Conservation (phyloP, 2,329 filamentous ascomycete species). For the Verticillium nonalfalfae region DNA sequence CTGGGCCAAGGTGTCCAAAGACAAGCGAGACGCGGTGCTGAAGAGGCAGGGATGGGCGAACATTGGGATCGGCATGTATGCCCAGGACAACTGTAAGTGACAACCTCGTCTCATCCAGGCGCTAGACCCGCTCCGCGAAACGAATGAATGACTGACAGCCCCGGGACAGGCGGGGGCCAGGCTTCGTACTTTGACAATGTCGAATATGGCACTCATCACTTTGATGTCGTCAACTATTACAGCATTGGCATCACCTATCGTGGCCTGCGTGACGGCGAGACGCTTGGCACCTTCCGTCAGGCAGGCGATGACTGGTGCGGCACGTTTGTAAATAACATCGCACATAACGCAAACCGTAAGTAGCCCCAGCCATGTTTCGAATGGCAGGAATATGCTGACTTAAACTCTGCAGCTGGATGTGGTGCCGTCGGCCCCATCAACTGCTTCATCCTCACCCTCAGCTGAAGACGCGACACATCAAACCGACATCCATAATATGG, state of each 20-base stretch:
- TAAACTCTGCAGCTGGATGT: background rate
- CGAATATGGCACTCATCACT: slow-evolving; percentile 8
- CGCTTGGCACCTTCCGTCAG: slow-evolving; percentile 12
- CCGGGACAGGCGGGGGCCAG: slow-evolving; percentile 8
- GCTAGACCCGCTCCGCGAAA: background rate
- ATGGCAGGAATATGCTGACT: background rate
- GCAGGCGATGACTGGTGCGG: slow-evolving; percentile 9
- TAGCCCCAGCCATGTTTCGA: background rate
- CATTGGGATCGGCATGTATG: slow-evolving; percentile 11
- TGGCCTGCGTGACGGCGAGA: slow-evolving; percentile 11
- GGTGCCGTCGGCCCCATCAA: background rate
- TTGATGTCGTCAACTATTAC: slow-evolving; percentile 8
- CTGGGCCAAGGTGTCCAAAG: background rate
- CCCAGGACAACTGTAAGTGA: slow-evolving; percentile 11
- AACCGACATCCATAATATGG: too few relatives aligned
- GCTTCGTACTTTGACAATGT: slow-evolving; percentile 12
- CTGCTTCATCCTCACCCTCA: background rate
- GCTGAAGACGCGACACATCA: background rate
- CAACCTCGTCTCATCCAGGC: too few relatives aligned
- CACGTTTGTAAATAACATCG: background rate
- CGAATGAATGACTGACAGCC: background rate
- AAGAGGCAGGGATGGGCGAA: slow-evolving; percentile 12
- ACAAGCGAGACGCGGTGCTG: slow-evolving; percentile 2
- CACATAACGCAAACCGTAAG: background rate
- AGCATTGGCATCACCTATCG: slow-evolving; percentile 13